phyloP scores from a whole-genome alignment of 768 basidiomycete genomes.

The Pulveroboletus sp. region DNA sequence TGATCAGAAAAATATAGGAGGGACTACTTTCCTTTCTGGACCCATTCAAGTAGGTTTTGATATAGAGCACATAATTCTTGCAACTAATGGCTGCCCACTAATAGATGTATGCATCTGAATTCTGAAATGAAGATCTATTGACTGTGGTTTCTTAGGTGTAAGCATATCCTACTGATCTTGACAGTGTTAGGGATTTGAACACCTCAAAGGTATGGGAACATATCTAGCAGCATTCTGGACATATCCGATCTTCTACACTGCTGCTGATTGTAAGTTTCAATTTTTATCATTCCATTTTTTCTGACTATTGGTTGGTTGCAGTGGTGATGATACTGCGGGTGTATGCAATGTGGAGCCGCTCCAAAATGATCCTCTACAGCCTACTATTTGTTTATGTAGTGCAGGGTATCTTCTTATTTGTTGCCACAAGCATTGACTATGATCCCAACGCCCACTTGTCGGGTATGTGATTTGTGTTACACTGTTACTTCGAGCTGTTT shows the following conservation, averaged over 20 bases:
- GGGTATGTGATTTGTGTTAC: not conserved
- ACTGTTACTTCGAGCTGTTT: not conserved
- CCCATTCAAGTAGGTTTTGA: too few species aligned
- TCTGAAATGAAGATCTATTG: too few species aligned
- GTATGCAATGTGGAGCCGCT: slow-evolving; percentile 9
- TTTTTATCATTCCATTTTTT: too few species aligned
- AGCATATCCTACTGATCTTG: too few species aligned
- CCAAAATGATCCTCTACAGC: slow-evolving; percentile 1
- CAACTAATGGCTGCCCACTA: too few species aligned
- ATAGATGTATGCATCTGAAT: too few species aligned
- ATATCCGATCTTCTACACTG: slow-evolving; percentile 5
- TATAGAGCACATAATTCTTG: too few species aligned
- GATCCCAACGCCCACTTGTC: not conserved
- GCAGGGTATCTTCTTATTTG: not conserved
- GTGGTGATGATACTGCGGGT: slow-evolving; percentile 13
- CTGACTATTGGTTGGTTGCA: not conserved
- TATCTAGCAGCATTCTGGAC: not conserved
- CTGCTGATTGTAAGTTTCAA: slow-evolving; percentile 8
- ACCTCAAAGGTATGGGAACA: not conserved
- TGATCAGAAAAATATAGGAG: too few species aligned
- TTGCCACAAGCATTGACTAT: not conserved
- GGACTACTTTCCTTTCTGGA: too few species aligned
- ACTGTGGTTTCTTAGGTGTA: too few species aligned
- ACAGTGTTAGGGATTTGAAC: not conserved
- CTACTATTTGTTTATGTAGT: slow-evolving; percentile 1